Evolutionary conservation across 2,329 filamentous ascomycete genomes (phyloP).

Genomic region (Pseudogymnoascus sp.): DNA sequence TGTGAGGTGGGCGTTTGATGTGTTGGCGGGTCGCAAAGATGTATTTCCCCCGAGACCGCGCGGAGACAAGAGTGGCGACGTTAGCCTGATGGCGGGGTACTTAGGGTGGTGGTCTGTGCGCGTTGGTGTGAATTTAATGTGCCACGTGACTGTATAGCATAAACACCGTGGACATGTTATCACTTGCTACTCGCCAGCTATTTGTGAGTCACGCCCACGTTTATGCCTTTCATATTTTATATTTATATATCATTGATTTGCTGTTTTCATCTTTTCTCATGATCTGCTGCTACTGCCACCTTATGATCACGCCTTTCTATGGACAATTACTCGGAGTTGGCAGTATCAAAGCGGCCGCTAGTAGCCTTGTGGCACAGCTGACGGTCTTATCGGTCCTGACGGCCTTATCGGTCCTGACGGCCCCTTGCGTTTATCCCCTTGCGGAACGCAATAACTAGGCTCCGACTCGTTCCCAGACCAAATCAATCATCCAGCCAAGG

Average conservation of each 20-base stretch:
- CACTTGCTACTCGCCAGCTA: background rate
- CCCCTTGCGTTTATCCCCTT: background rate
- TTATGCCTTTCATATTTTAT: background rate
- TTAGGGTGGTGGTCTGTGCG: slow-evolving; percentile 6
- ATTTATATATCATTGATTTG: background rate
- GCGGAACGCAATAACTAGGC: slow-evolving; percentile 1
- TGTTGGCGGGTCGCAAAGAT: slow-evolving; percentile 7
- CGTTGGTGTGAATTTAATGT: background rate
- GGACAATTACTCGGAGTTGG: background rate
- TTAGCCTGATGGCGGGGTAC: slow-evolving; percentile 7
- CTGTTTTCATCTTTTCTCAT: background rate
- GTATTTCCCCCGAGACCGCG: slow-evolving; percentile 1
- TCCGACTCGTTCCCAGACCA: background rate
- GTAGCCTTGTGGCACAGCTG: slow-evolving; percentile 1
- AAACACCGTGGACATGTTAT: background rate
- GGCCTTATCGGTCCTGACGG: background rate
- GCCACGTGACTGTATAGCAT: background rate
- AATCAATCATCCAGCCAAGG: slow-evolving; percentile 6
- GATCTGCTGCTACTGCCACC: background rate
- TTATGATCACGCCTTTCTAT: slow-evolving; percentile 3
- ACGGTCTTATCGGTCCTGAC: background rate
- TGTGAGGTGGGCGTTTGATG: background rate
- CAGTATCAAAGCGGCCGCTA: background rate
- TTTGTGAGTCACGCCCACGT: background rate
- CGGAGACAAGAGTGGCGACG: background rate